Base-by-base conservation (phyloP, 495 filamentous ascomycete species). In the Hypoxylon trugodes region DNA sequence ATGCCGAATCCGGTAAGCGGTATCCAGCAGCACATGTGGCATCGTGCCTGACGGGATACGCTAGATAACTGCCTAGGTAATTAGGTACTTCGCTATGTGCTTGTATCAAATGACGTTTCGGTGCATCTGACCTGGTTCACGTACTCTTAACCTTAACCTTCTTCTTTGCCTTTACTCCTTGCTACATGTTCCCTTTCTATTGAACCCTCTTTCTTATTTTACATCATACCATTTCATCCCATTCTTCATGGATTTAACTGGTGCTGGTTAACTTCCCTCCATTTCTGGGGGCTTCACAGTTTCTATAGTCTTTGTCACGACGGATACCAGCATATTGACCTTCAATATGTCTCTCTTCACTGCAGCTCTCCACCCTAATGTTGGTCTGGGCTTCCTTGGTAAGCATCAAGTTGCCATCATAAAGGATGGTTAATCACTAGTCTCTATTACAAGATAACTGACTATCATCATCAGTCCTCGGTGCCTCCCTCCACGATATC, bases 401-500 rank as follows among this genome's bases (percentile, higher is more conserved):
- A 84, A 67, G 80, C 76, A 37, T 36, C 6, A 13, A 42, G 0
- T 12, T 42, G 18, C 7, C 15, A 30, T 13, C 21, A 1, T 19
- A 47, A 2, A 42, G 7, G 1, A 3, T 6, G 3, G 18, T 4
- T 26, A 13, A 38, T n/a, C 13, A 6, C 25, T 2, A 16, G n/a
- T 4, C 37, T 1, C 41, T 26, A 9, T 26, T 19, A 38, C 8
- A 3, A 30, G 30, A 32, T 36, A 37, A 9, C 66, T 65, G 19
- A 68, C 22, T 3, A 40, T 52, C 46, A 7, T 36, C 24, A 41
- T 8, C 37, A 96, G 93, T 87, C 18, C 86, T 98, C 38, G 95
- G 95, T 50, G 88, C 90, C 57, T 96, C 95, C 1, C 81, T 98
- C 33, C 92, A 97, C 74, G 92, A 96, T 68, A 82, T 96, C 55